A percentile compares a stretch with the other conserved stretches of the same genome.
Evolutionary conservation across 495 filamentous ascomycete genomes (phyloP).

Genomic region (Evansstolkia leycettana): DNA sequence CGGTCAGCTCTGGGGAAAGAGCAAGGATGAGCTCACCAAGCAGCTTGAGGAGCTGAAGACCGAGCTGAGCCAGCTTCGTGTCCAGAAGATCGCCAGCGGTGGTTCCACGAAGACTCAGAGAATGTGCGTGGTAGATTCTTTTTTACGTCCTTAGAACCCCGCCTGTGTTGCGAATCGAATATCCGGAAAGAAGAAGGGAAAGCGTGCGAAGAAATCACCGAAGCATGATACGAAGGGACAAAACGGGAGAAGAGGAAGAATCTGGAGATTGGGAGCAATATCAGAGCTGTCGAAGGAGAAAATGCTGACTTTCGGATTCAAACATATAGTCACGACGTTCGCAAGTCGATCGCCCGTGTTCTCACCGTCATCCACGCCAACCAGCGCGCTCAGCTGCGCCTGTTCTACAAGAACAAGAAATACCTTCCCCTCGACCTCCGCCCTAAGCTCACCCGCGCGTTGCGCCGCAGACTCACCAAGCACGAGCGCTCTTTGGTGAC

Average conservation of each 20-base stretch:
- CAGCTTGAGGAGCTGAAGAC: constrained; percentile 89
- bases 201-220: too few species aligned
- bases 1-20: constrained; percentile 93
- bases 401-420: constrained; percentile 99
- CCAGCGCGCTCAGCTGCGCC: constrained; percentile 90
- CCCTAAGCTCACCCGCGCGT: constrained; percentile 90
- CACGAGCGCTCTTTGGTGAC: constrained; percentile 71
- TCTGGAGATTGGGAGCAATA: too few species aligned
- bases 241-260: constrained; percentile 1
- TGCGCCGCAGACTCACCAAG: constrained; percentile 82
- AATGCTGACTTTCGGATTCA: constrained; percentile 1
- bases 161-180: too few species aligned
- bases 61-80: constrained; percentile 83
- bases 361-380: constrained; percentile 98
- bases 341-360: constrained; percentile 97
- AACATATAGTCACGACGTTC: constrained; percentile 83
- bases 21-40: constrained; percentile 91
- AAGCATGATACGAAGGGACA: background rate
- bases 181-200: too few species aligned
- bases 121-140: constrained; percentile 55
- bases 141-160: too few species aligned
- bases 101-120: constrained; percentile 88
- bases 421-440: constrained; percentile 95
- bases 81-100: constrained; percentile 92
- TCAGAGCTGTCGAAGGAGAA: too few species aligned